Evolutionary conservation across 2,329 filamentous ascomycete genomes (phyloP), one percentile per base, ranked within the genome.

Genomic region (Cladosporium sp.): DNA sequence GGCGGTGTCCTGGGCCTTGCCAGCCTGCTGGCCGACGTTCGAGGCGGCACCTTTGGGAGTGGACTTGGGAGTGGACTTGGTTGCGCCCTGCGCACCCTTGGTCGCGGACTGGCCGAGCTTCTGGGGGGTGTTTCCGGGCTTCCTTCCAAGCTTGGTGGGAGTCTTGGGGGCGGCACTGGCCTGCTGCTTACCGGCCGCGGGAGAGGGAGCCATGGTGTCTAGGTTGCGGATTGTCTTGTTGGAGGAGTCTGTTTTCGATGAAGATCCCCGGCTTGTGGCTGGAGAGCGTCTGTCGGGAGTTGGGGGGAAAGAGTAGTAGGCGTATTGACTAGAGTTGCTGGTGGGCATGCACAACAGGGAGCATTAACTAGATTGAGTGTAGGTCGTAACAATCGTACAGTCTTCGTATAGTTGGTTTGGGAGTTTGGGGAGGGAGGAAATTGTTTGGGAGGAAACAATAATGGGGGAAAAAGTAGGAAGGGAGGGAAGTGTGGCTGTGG

Each of bases 251-350:
- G 49, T 53, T 19, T 33, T 53, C n/a, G 43, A 46, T 34, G 43
- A 53, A 42, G 50, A 46, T 53, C 50, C 44, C 42, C 50, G 50
- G 50, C 50, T 53, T 11, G 16, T 44, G 32, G 54, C 46, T 34
- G 64, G 62, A 31, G 74, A 74, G n/a, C 43, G 43, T 63, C 73
- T 68, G 58, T 69, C 75, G 51, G 74, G 74, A 44, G 74, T 76
- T 50, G 72, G 73, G 62, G 74, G 74, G 55, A 77, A 77, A 56
- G 74, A 76, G 64, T 76, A 77, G 66, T 76, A 77, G 51, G 72
- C 70, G 71, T 77, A 77, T 60, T 69, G 70, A 61, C 70, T 69
- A 49, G 71, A 72, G 60, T 74, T 72, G 64, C 70, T 71, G 63
- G 71, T 73, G 48, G 48, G 48, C 74, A 77, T 77, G 68, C 73